Percentiles rank a stretch among this genome's conserved stretches.
These are phyloP conservation scores for Mucor velutinosus DNA, from an alignment of 371 early-diverging fungal species.

Conservation along the genomic window DNA sequence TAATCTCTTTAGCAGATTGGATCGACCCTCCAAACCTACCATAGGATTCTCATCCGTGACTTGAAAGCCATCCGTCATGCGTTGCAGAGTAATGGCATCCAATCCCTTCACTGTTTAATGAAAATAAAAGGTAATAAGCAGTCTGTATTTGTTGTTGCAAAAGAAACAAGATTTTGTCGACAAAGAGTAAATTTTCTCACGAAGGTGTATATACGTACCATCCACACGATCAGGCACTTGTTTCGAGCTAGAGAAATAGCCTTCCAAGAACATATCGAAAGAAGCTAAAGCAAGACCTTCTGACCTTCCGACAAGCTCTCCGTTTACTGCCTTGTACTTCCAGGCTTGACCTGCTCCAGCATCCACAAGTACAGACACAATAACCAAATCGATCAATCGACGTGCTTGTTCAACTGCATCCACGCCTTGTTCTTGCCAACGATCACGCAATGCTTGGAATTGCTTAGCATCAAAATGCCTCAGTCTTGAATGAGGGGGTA, in stretches of 20 bases:
- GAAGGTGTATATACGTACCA: slow-evolving; percentile 33
- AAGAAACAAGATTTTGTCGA: no score
- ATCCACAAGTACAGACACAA: slow-evolving; percentile 90
- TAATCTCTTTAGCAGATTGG: slow-evolving; percentile 69
- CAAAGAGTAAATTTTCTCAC: not conserved
- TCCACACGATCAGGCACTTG: slow-evolving; percentile 70
- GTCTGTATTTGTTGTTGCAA: slow-evolving; percentile 4
- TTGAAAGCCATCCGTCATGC: slow-evolving; percentile 78
- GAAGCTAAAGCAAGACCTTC: slow-evolving; percentile 92
- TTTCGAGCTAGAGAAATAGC: slow-evolving; percentile 70
- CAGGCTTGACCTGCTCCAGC: slow-evolving; percentile 91
- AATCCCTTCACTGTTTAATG: slow-evolving; percentile 56
- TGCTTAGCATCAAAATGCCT: slow-evolving; percentile 79
- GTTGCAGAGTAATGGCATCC: slow-evolving; percentile 55
- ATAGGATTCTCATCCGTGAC: slow-evolving; percentile 78
- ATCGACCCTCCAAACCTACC: slow-evolving; percentile 83
- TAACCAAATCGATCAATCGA: slow-evolving; percentile 80
- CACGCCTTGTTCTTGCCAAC: slow-evolving; percentile 26
- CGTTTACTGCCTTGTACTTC: slow-evolving; percentile 60
- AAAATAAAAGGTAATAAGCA: not conserved
- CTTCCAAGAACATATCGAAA: slow-evolving; percentile 82
- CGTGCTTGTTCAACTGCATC: slow-evolving; percentile 65
- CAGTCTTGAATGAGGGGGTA: slow-evolving; percentile 91
- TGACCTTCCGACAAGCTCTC: slow-evolving; percentile 62
- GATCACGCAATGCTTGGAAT: slow-evolving; percentile 46